A percentile compares a stretch with the other conserved stretches of the same genome.
These are phyloP conservation scores for Botrytis cinerea DNA, from an alignment of 2,329 filamentous ascomycete genomes.

Conservation along the genomic window DNA sequence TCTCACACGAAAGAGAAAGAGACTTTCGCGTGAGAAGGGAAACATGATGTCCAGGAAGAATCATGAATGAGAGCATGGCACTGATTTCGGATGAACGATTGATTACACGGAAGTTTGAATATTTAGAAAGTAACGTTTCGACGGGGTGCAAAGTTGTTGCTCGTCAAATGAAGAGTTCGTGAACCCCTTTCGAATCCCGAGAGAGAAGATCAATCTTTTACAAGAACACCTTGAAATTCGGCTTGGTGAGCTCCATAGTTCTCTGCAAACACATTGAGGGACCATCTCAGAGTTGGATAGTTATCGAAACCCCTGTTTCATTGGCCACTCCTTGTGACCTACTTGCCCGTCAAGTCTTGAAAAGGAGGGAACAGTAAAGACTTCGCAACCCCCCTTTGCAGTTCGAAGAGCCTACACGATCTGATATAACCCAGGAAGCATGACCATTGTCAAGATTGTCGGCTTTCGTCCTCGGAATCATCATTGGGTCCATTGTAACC, in stretches of 20 bases:
- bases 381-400: too few relatives aligned
- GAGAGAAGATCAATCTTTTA: too few relatives aligned
- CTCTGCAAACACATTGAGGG: not conserved
- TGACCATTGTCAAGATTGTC: not conserved
- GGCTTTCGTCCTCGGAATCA: not conserved
- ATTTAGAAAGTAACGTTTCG: too few relatives aligned
- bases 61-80: not conserved
- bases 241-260: not conserved
- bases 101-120: not conserved
- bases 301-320: not conserved
- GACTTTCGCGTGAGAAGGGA: not conserved
- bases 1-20: not conserved
- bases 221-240: not conserved
- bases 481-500: constrained; percentile 8
- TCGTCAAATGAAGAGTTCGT: not conserved
- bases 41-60: not conserved
- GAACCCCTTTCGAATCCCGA: not conserved
- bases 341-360: not conserved
- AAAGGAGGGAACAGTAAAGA: not conserved
- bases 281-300: not conserved
- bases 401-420: not conserved
- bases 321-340: not conserved
- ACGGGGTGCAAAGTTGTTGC: not conserved
- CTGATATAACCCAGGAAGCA: not conserved
- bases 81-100: not conserved